Percentiles rank a stretch among this genome's conserved stretches.
Evolutionary conservation across 805 yeast genomes (phyloP).

Genomic region (Ogataea methylovora): DNA sequence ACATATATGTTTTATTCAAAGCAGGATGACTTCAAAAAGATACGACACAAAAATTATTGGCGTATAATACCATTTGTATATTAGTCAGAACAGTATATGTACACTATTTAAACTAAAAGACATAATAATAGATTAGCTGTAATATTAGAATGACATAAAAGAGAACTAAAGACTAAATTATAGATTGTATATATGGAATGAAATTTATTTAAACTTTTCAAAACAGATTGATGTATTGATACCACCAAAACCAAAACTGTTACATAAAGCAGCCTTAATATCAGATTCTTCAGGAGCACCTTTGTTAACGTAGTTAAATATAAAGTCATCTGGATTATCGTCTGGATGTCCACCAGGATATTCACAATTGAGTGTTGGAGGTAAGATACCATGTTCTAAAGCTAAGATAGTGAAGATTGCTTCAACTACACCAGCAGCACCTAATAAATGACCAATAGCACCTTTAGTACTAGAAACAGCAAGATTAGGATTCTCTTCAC

Average conservation of each 20-base stretch:
- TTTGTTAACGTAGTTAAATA: slow-evolving; percentile 57
- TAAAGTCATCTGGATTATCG: slow-evolving; percentile 34
- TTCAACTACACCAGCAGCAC: slow-evolving; percentile 96
- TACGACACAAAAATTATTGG: slow-evolving; percentile 4
- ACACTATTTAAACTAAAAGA: background rate
- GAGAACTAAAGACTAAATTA: no score
- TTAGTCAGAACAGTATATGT: slow-evolving; percentile 7
- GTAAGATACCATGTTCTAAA: slow-evolving; percentile 46
- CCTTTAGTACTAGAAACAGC: slow-evolving; percentile 82
- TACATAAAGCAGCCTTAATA: slow-evolving; percentile 61
- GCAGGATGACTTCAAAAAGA: slow-evolving; percentile 11
- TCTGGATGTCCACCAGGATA: slow-evolving; percentile 41
- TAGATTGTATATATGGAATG: slow-evolving; percentile 1
- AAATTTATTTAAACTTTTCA: slow-evolving; percentile 25
- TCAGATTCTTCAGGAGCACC: slow-evolving; percentile 38
- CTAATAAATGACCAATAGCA: slow-evolving; percentile 86
- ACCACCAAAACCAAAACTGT: slow-evolving; percentile 98
- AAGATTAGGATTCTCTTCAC: slow-evolving; percentile 27
- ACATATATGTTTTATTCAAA: slow-evolving; percentile 38
- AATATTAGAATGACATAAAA: no score
- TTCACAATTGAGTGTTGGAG: slow-evolving; percentile 75
- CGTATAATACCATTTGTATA: slow-evolving; percentile 24
- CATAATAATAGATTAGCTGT: background rate
- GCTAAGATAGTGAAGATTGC: slow-evolving; percentile 73
- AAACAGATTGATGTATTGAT: slow-evolving; percentile 74